A percentile compares a stretch with the other conserved stretches of the same genome.
Evolutionary conservation across 169 alveolate genomes (phyloP).

Genomic region (Blepharisma undulans): DNA sequence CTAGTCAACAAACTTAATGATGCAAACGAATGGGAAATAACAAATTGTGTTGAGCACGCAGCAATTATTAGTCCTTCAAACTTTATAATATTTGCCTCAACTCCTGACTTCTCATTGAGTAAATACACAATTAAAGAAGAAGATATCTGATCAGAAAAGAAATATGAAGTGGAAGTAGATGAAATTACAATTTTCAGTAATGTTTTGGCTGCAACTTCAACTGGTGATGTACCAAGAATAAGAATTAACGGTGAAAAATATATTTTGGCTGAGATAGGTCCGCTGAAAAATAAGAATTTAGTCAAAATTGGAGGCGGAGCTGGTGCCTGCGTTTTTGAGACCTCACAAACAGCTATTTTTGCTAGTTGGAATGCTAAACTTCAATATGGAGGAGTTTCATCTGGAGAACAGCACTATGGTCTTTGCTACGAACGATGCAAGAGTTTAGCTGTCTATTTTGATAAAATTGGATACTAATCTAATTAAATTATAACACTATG

Average conservation of each 20-base stretch:
- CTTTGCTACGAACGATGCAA: slow-evolving; percentile 57
- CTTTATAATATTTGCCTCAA: slow-evolving; percentile 14
- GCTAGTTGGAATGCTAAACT: slow-evolving; percentile 62
- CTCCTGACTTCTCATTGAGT: slow-evolving; percentile 1
- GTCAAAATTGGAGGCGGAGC: slow-evolving; percentile 62
- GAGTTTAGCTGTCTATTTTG: slow-evolving; percentile 51
- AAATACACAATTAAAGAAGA: neutral
- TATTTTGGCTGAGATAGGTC: slow-evolving; percentile 37
- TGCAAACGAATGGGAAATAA: neutral
- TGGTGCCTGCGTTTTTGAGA: slow-evolving; percentile 68
- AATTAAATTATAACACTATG: too few species aligned
- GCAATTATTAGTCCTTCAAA: neutral
- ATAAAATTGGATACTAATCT: too few species aligned
- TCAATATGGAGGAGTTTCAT: slow-evolving; percentile 39
- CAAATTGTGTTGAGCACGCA: slow-evolving; percentile 20
- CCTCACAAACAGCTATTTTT: slow-evolving; percentile 52
- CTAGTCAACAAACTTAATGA: neutral
- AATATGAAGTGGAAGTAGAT: neutral
- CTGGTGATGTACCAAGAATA: slow-evolving; percentile 55
- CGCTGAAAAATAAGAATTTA: neutral
- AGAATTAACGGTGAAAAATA: slow-evolving; percentile 70
- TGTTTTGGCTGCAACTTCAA: slow-evolving; percentile 26
- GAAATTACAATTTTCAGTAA: neutral
- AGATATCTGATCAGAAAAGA: neutral
- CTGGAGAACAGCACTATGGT: slow-evolving; percentile 53